These are phyloP conservation scores for Leucosporidium scottii DNA, from an alignment of 768 basidiomycete species.

Conservation along the genomic window DNA sequence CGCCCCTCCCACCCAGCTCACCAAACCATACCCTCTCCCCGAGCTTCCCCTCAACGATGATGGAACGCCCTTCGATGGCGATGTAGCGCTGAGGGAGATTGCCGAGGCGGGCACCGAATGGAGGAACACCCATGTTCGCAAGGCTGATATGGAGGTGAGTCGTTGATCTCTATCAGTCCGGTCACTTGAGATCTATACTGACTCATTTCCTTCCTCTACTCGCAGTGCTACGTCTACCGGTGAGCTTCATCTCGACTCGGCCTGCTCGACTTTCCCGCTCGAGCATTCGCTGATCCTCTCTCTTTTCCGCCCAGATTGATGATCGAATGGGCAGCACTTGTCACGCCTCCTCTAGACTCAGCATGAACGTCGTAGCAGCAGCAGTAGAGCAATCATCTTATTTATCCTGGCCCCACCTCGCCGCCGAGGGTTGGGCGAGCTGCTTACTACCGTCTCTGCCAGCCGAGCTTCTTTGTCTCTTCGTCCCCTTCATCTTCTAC, in stretches of 20 bases:
- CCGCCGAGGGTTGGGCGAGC: too few relatives aligned
- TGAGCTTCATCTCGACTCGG: slow-evolving; percentile 47
- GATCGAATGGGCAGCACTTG: slow-evolving; percentile 23
- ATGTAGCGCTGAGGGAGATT: slow-evolving; percentile 54
- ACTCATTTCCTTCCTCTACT: neutral
- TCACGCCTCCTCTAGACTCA: too few relatives aligned
- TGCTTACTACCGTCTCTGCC: too few relatives aligned
- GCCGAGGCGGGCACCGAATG: slow-evolving; percentile 88
- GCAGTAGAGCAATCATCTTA: too few relatives aligned
- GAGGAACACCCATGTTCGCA: slow-evolving; percentile 74
- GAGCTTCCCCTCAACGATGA: slow-evolving; percentile 28
- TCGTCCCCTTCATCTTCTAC: too few relatives aligned
- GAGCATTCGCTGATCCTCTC: neutral
- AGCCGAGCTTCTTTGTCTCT: too few relatives aligned
- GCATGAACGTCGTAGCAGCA: too few relatives aligned
- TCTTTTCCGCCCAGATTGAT: slow-evolving; percentile 49
- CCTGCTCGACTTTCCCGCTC: slow-evolving; percentile 25
- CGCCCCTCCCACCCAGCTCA: slow-evolving; percentile 16
- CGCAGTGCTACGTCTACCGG: slow-evolving; percentile 72
- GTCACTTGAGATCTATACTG: neutral
- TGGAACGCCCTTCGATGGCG: slow-evolving; percentile 32
- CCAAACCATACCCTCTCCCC: slow-evolving; percentile 37
- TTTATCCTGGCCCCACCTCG: too few relatives aligned
- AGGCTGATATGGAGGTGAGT: slow-evolving; percentile 75
- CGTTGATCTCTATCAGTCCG: slow-evolving; percentile 1